A percentile compares a stretch with the other conserved stretches of the same genome.
Conservation (phyloP, 2,329 filamentous ascomycete species). For the Cadophora gregata region DNA sequence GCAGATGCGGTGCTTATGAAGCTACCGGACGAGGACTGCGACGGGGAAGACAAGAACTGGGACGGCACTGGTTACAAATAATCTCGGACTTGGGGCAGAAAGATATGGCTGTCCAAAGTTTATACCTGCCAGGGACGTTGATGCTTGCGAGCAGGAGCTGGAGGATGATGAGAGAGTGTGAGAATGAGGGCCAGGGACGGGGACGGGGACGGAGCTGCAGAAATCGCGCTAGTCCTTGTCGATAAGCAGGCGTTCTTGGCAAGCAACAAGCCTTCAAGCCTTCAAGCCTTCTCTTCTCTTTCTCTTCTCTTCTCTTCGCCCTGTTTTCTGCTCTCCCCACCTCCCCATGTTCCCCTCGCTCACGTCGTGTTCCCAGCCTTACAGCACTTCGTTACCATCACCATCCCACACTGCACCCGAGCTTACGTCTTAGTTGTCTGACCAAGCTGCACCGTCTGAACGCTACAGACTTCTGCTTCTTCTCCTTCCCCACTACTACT, state of each 20-base stretch:
- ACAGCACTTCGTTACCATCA: background rate
- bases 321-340: no score
- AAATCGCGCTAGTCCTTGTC: slow-evolving; percentile 28
- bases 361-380: background rate
- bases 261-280: slow-evolving; percentile 2
- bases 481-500: background rate
- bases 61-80: slow-evolving; percentile 1
- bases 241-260: slow-evolving; percentile 24
- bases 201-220: slow-evolving; percentile 5
- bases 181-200: no score
- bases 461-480: background rate
- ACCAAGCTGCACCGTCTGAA: background rate
- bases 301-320: background rate
- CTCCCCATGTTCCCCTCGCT: background rate
- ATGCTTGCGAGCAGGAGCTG: background rate
- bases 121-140: slow-evolving; percentile 23
- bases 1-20: slow-evolving; percentile 23
- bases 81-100: background rate
- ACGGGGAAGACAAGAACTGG: background rate
- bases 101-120: slow-evolving; percentile 27
- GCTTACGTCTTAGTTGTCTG: no score
- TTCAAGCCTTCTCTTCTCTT: background rate
- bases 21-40: background rate
- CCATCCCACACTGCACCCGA: background rate
- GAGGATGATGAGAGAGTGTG: background rate